Base-by-base conservation (phyloP, 2,329 filamentous ascomycete species). In the Microcera coccophila region DNA sequence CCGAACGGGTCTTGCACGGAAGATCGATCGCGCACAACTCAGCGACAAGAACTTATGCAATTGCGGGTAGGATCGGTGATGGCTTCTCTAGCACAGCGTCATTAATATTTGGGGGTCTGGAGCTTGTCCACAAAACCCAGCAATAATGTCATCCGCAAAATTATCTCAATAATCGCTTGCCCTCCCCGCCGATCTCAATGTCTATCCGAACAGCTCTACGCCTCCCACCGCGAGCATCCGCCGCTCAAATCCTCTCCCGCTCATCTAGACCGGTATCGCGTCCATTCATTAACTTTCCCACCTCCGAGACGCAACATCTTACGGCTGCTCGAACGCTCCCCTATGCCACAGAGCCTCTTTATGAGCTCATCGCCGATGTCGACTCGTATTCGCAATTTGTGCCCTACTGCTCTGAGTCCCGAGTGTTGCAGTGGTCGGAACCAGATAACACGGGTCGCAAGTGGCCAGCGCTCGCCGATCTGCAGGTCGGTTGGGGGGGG, bases 311-410 rank as follows among this genome's bases (percentile, higher is more conserved):
- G 64, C 87, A 90, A 61, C 79, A 72, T 51, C 75, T 97, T 44
- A 80, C 78, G 39, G 90, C 89, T 10, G 75, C 76, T 16, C 85
- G 89, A 48, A 85, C 76, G 4, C 83, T 97, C 12, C 85, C 87
- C 12, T 94, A 94, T 72, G 70, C 82, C 1, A 72, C 81, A 22
- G 59, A 67, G 4, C 73, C 80, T 2, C 82, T 98, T 55, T 98
- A 93, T 78, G 74, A 75, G 53, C 78, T 96, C 41, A 90, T 98
- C 64, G 82, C 90, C 68, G 89, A 96, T 66, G 82, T 98, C 52
- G 80, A 88, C 65, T 81, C 81, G 50, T 98, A 98, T 78, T 73
- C 77, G 28, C 65, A 73, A 52, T 98, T 97, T 74, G 80, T 98
- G n/a, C 93, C 93, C 10, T 96, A 94, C 76, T 95, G 91, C 69